Conservation (phyloP, 768 basidiomycete species). For the Pilatotrama ljubarskyi region DNA sequence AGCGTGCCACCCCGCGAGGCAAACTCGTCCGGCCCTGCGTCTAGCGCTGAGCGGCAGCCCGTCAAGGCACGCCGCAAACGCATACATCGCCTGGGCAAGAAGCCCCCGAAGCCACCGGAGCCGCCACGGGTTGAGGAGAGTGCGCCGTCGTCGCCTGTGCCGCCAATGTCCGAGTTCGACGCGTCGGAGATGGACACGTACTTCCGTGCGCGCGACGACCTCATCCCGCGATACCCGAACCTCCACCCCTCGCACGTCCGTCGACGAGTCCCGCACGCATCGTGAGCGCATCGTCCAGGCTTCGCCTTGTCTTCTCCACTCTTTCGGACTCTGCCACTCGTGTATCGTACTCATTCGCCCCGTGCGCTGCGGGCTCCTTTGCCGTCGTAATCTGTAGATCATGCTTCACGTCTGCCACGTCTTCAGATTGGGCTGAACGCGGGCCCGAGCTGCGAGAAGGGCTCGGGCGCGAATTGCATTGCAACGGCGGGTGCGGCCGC, state of each 20-base stretch:
- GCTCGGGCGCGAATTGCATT: constrained; percentile 26
- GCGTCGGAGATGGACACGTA: constrained; percentile 74
- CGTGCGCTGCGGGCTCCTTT: background rate
- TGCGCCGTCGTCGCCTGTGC: constrained; percentile 33
- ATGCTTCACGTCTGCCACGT: background rate
- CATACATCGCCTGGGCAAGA: constrained; percentile 55
- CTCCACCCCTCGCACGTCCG: constrained; percentile 28
- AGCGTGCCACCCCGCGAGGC: constrained; percentile 70
- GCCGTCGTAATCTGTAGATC: constrained; percentile 22
- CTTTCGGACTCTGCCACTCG: constrained; percentile 2
- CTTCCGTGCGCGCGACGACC: constrained; percentile 49
- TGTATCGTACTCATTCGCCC: constrained; percentile 18
- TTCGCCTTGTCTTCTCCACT: background rate
- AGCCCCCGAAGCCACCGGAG: constrained; percentile 18
- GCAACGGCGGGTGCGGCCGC: constrained; percentile 2
- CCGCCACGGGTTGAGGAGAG: constrained; percentile 3
- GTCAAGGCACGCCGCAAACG: constrained; percentile 79
- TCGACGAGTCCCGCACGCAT: constrained; percentile 18
- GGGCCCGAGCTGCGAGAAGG: constrained; percentile 27
- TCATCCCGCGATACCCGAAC: constrained; percentile 29
- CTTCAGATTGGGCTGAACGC: constrained; percentile 28
- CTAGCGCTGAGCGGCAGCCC: constrained; percentile 48
- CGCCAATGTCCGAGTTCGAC: constrained; percentile 59
- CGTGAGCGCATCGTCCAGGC: background rate
- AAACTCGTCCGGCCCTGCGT: constrained; percentile 34